A percentile compares a stretch with the other conserved stretches of the same genome.
These are phyloP conservation scores for Podospora anserina DNA, from an alignment of 495 filamentous ascomycete genomes.

Conservation along the genomic window DNA sequence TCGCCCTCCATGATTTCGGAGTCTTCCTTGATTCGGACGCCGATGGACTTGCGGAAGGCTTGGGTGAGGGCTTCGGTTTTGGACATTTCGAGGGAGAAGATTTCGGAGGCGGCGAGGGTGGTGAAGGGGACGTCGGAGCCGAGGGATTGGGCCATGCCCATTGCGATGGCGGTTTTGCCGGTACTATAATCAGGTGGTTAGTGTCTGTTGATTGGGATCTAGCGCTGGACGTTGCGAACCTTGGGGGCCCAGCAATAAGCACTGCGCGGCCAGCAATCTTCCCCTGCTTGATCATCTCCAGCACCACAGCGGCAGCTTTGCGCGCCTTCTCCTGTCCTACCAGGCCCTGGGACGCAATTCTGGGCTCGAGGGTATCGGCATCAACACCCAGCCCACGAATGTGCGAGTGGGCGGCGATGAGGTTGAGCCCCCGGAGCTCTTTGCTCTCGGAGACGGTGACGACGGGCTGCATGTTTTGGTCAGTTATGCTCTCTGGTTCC, in stretches of 20 bases:
- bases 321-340: slow-evolving; percentile 95
- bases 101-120: slow-evolving; percentile 89
- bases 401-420: slow-evolving; percentile 97
- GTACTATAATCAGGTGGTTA: slow-evolving; percentile 53
- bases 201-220: neutral
- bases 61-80: slow-evolving; percentile 98
- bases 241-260: slow-evolving; percentile 92
- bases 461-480: slow-evolving; percentile 59
- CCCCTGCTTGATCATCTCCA: slow-evolving; percentile 98
- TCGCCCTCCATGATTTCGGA: slow-evolving; percentile 99
- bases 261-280: slow-evolving; percentile 97
- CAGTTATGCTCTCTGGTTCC: slow-evolving; percentile 4
- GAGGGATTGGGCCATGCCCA: slow-evolving; percentile 96
- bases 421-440: slow-evolving; percentile 88
- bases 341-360: slow-evolving; percentile 85
- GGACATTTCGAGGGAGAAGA: slow-evolving; percentile 97
- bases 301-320: slow-evolving; percentile 89
- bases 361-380: slow-evolving; percentile 82
- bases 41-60: slow-evolving; percentile 95
- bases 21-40: slow-evolving; percentile 94
- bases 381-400: slow-evolving; percentile 95
- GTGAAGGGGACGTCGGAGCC: slow-evolving; percentile 95
- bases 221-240: slow-evolving; percentile 32
- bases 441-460: slow-evolving; percentile 91
- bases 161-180: slow-evolving; percentile 96